phyloP scores from a whole-genome alignment of 148 eudicot genomes.

The Gaultheria prostrata region DNA sequence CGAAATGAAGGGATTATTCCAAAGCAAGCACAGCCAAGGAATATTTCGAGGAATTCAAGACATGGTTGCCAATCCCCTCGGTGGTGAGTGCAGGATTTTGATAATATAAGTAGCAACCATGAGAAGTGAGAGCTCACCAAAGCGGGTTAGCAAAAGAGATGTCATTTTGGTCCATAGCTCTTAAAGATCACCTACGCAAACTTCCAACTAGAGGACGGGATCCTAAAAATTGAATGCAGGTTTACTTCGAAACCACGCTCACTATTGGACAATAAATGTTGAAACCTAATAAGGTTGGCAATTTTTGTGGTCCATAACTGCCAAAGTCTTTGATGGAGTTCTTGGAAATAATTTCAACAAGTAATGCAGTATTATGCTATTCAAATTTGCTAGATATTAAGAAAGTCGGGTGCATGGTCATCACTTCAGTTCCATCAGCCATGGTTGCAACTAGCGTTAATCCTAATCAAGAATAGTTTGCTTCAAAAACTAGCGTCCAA shows the following conservation, averaged over 20 bases:
- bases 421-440: background rate
- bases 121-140: background rate
- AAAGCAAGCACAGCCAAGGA: background rate
- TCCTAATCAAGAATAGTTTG: background rate
- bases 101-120: background rate
- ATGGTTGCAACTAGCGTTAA: background rate
- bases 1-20: background rate
- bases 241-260: background rate
- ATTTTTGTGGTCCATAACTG: background rate
- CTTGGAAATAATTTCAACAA: background rate
- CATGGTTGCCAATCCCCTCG: background rate
- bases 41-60: background rate
- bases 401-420: background rate
- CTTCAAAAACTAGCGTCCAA: background rate
- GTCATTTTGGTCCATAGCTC: background rate
- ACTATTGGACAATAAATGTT: background rate
- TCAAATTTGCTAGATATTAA: background rate
- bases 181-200: background rate
- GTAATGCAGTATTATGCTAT: background rate
- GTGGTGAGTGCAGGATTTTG: background rate
- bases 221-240: background rate
- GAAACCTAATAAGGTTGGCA: background rate
- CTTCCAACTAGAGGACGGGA: background rate
- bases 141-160: background rate
- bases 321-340: background rate